Evolutionary conservation across 1,139 yeast species (phyloP).

Genomic region (Diutina catenulata): DNA sequence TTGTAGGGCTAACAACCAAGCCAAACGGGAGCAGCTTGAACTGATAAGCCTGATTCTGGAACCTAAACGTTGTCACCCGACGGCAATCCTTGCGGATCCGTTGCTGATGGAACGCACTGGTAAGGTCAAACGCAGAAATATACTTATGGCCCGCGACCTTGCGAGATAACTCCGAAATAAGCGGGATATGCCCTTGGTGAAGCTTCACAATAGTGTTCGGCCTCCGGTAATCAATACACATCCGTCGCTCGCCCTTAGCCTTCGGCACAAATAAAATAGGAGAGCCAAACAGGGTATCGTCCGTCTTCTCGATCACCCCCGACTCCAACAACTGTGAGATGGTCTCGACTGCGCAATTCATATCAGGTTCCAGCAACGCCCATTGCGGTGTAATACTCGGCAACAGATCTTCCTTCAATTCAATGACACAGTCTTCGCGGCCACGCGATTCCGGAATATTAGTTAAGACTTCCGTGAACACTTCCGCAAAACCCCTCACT

Average conservation of each 20-base stretch:
- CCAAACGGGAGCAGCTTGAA: background rate
- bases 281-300: background rate
- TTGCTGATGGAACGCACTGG: background rate
- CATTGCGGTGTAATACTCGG: background rate
- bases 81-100: background rate
- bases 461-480: too few species aligned
- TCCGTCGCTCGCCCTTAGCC: background rate
- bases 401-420: background rate
- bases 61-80: background rate
- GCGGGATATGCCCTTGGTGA: background rate
- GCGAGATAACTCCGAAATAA: background rate
- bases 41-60: background rate
- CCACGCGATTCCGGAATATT: background rate
- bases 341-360: background rate
- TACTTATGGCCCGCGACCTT: background rate
- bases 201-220: background rate
- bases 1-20: background rate
- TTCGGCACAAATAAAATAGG: background rate
- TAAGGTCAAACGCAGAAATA: background rate
- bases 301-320: background rate
- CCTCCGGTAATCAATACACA: background rate
- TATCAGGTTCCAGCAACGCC: background rate
- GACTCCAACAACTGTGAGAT: background rate
- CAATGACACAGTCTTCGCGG: background rate
- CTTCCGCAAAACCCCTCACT: too few species aligned